These are phyloP conservation scores for Yarrowia hollandica DNA, from an alignment of 805 yeast genomes.

Conservation along the genomic window DNA sequence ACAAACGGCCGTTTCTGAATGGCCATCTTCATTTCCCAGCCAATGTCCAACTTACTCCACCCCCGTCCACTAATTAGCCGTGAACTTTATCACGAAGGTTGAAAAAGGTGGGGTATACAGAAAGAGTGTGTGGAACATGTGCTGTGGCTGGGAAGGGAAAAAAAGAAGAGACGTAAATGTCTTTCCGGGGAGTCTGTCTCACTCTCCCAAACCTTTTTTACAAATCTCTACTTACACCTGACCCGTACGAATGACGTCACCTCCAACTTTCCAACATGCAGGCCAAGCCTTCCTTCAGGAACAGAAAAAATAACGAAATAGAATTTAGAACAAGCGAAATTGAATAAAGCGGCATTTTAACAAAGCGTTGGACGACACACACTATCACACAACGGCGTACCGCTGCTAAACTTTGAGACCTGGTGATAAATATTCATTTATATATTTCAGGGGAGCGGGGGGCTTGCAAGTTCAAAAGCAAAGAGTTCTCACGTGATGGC, in stretches of 20 bases:
- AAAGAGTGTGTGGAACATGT: not conserved
- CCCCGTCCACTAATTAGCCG: not conserved
- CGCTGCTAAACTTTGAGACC: not conserved
- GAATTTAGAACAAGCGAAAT: not conserved
- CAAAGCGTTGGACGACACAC: too few relatives aligned
- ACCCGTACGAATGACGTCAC: not conserved
- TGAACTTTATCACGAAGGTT: not conserved
- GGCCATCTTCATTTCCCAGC: not conserved
- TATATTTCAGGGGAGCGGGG: too few relatives aligned
- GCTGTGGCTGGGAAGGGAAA: not conserved
- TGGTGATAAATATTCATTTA: too few relatives aligned
- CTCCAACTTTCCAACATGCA: not conserved
- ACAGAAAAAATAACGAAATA: not conserved
- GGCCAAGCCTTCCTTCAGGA: conserved; percentile 26
- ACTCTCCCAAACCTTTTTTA: too few relatives aligned
- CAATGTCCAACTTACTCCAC: conserved; percentile 16
- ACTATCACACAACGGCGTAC: not conserved
- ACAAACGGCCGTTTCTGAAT: not conserved
- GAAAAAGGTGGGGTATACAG: not conserved
- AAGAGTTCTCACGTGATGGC: too few relatives aligned
- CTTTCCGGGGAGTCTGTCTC: too few relatives aligned
- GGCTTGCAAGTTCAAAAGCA: too few relatives aligned
- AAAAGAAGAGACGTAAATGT: too few relatives aligned
- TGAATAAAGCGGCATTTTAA: not conserved
- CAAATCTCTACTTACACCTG: too few relatives aligned